Conservation (phyloP, 2,329 filamentous ascomycete species). For the Xylariaceae sp. region DNA sequence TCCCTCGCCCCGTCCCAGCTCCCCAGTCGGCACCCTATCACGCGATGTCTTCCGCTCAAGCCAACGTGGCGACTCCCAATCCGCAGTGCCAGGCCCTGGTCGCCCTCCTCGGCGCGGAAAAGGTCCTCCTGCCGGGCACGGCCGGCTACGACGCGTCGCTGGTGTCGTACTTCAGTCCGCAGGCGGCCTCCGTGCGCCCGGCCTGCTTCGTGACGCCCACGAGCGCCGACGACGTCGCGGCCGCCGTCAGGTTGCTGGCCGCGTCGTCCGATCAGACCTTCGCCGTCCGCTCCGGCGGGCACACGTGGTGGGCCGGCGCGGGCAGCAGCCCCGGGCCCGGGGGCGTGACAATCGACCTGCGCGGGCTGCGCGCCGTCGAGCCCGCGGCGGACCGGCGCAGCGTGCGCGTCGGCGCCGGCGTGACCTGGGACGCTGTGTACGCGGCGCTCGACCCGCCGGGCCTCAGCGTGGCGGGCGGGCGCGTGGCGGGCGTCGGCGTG, state of each 20-base stretch:
- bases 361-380: constrained; percentile 28
- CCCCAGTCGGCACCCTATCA: too few species aligned
- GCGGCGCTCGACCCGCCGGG: constrained; percentile 27
- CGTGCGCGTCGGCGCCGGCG: constrained; percentile 35
- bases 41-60: too few species aligned
- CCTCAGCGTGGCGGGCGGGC: constrained; percentile 32
- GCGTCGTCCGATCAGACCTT: constrained; percentile 25
- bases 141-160: constrained; percentile 10
- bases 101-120: constrained; percentile 8
- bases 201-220: constrained; percentile 19
- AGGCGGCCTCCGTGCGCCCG: constrained; percentile 8
- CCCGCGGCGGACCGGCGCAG: constrained; percentile 25
- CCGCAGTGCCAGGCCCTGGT: constrained; percentile 9
- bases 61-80: too few species aligned
- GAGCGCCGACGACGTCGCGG: constrained; percentile 21
- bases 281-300: constrained; percentile 44
- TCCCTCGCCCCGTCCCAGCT: too few species aligned
- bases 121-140: constrained; percentile 10
- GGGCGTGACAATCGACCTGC: constrained; percentile 37
- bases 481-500: constrained; percentile 34
- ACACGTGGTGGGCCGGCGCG: constrained; percentile 36
- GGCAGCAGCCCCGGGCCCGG: constrained; percentile 30
- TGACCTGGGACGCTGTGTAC: constrained; percentile 37
- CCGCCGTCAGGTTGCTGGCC: constrained; percentile 15
- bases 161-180: constrained; percentile 13